These are phyloP conservation scores for Globisporangium cederbergense DNA, from an alignment of 352 stramenopile species.

Conservation along the genomic window DNA sequence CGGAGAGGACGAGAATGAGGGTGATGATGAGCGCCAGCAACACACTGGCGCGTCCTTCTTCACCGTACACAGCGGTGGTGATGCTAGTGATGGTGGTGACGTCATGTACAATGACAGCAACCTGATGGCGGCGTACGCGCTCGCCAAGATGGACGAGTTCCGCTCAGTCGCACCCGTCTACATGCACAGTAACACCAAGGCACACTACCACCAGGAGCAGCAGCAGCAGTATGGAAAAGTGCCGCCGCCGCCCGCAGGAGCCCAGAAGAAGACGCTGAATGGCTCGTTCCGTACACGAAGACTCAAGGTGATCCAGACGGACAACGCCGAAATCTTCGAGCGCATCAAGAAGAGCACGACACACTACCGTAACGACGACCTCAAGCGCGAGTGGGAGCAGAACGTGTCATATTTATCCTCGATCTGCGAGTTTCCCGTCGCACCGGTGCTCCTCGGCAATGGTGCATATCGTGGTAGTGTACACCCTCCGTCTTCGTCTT, in stretches of 20 bases:
- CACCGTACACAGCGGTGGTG: neutral
- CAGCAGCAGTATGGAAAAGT: conserved; percentile 15
- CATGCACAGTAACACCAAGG: conserved; percentile 2
- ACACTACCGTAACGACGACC: conserved; percentile 58
- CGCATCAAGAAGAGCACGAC: conserved; percentile 58
- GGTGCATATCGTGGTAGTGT: neutral
- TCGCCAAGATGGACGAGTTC: conserved; percentile 53
- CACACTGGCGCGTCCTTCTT: neutral
- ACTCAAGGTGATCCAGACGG: conserved; percentile 60
- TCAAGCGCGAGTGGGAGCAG: conserved; percentile 61
- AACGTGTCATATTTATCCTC: conserved; percentile 70
- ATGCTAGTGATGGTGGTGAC: neutral
- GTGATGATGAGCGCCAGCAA: neutral
- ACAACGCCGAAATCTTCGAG: conserved; percentile 54
- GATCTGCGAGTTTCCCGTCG: conserved; percentile 60
- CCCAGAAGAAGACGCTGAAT: conserved; percentile 38
- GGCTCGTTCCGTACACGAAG: conserved; percentile 42
- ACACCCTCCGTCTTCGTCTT: neutral
- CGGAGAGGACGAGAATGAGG: neutral
- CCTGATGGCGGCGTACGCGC: conserved; percentile 7
- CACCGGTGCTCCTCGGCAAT: conserved; percentile 22
- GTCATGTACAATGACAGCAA: neutral
- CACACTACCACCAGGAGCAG: neutral
- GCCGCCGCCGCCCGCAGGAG: conserved; percentile 14
- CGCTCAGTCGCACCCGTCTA: conserved; percentile 27